These are phyloP conservation scores for Triadica sebifera DNA, from an alignment of 345 rosid species.

Conservation along the genomic window DNA sequence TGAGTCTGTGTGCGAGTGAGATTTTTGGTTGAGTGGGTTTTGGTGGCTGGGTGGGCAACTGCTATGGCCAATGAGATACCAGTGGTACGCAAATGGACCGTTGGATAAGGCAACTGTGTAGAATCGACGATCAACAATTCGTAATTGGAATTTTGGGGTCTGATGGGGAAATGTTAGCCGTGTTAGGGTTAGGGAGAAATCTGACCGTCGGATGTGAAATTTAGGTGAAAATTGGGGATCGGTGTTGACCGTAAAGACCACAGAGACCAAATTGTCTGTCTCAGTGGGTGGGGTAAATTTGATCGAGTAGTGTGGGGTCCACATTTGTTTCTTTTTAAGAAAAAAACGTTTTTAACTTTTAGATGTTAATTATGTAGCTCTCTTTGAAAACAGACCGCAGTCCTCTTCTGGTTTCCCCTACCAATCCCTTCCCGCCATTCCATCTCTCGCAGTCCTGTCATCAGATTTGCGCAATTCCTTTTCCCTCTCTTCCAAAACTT, in stretches of 20 bases:
- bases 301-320: too few species aligned
- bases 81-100: constrained; percentile 23
- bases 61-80: constrained; percentile 9
- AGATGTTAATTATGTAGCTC: too few species aligned
- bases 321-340: too few species aligned
- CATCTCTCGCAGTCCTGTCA: too few species aligned
- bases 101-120: constrained; percentile 26
- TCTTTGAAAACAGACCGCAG: too few species aligned
- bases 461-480: too few species aligned
- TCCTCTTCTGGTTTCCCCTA: too few species aligned
- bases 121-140: constrained; percentile 30
- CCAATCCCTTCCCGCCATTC: too few species aligned
- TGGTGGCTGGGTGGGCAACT: constrained; percentile 5
- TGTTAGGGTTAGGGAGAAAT: neutral
- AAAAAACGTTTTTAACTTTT: too few species aligned
- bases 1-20: neutral
- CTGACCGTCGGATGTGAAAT: constrained; percentile 1
- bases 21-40: neutral
- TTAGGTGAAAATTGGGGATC: neutral
- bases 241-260: neutral
- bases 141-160: constrained; percentile 11
- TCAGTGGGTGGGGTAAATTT: neutral
- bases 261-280: neutral
- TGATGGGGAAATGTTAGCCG: constrained; percentile 20
- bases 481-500: too few species aligned